These are phyloP conservation scores for Aechmea fasciata DNA, from an alignment of 176 grass and related monocot genomes.

Conservation along the genomic window DNA sequence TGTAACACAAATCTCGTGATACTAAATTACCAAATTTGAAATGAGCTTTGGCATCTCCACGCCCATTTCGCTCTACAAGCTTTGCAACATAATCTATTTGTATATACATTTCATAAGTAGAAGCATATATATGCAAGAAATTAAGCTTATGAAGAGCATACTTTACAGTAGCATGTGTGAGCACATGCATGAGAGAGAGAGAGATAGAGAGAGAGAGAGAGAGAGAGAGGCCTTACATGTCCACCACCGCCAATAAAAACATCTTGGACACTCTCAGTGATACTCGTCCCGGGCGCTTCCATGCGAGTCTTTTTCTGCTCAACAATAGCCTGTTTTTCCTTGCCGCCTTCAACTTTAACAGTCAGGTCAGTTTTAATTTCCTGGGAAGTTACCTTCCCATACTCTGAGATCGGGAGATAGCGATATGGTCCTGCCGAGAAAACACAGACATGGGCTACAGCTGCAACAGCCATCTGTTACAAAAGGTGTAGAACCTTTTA, in stretches of 20 bases:
- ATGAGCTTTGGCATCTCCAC: no score
- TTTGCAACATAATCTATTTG: no score
- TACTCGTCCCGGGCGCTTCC: constrained; percentile 65
- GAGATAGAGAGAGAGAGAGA: not conserved
- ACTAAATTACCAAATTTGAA: no score
- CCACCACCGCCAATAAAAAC: constrained; percentile 57
- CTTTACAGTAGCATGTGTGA: not conserved
- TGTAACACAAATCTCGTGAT: no score
- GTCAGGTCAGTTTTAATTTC: constrained; percentile 37
- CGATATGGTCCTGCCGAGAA: constrained; percentile 53
- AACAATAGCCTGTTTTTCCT: constrained; percentile 15
- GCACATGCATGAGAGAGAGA: not conserved
- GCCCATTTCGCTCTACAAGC: no score
- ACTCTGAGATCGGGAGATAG: constrained; percentile 22
- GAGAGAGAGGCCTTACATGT: constrained; percentile 39
- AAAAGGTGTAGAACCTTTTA: constrained; percentile 9
- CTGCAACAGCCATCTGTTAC: constrained; percentile 72
- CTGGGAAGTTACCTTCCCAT: constrained; percentile 26
- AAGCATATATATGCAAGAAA: no score
- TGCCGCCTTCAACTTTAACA: constrained; percentile 14
- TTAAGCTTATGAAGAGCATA: not conserved
- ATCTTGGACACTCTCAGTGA: constrained; percentile 75
- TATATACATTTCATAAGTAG: no score
- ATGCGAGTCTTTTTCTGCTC: constrained; percentile 49
- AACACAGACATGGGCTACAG: constrained; percentile 59